Evolutionary conservation across 768 basidiomycete species (phyloP).

Genomic region (Candolleomyces aberdarensis): DNA sequence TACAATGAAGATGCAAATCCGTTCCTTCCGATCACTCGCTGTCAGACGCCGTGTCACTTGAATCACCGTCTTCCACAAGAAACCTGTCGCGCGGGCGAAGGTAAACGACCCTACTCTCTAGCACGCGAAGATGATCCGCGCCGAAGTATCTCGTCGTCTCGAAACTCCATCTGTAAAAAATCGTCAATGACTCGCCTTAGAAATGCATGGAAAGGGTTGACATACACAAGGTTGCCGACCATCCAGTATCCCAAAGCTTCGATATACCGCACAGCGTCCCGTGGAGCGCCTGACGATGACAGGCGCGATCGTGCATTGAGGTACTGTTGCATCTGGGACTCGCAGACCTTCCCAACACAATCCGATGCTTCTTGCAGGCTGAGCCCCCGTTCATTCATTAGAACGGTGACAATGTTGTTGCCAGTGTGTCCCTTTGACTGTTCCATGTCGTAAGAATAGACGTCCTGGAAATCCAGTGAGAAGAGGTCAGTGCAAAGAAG

Average conservation of each 20-base stretch:
- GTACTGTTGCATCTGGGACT: slow-evolving; percentile 49
- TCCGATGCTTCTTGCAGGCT: slow-evolving; percentile 59
- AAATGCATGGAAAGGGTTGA: not conserved
- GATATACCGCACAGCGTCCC: slow-evolving; percentile 48
- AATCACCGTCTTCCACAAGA: slow-evolving; percentile 13
- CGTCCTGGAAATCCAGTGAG: slow-evolving; percentile 39
- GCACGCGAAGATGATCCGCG: slow-evolving; percentile 48
- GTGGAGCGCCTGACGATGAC: slow-evolving; percentile 42
- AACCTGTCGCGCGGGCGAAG: slow-evolving; percentile 35
- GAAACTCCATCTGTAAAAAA: slow-evolving; percentile 56
- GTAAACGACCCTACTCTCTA: slow-evolving; percentile 42
- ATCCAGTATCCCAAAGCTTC: slow-evolving; percentile 59
- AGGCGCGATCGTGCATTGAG: slow-evolving; percentile 41
- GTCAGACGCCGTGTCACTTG: slow-evolving; percentile 31
- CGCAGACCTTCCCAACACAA: slow-evolving; percentile 50
- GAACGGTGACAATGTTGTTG: slow-evolving; percentile 68
- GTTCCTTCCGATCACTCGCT: slow-evolving; percentile 26
- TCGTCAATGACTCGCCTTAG: not conserved
- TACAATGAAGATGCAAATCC: not conserved
- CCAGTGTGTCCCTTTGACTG: slow-evolving; percentile 60
- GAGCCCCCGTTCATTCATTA: slow-evolving; percentile 54
- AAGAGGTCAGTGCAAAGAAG: slow-evolving; percentile 7
- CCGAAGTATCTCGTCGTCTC: slow-evolving; percentile 70
- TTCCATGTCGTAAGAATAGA: slow-evolving; percentile 75
- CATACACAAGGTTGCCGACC: slow-evolving; percentile 56